Conservation (phyloP, 2,329 filamentous ascomycete genomes). For the Dothideomycetes sp. region DNA sequence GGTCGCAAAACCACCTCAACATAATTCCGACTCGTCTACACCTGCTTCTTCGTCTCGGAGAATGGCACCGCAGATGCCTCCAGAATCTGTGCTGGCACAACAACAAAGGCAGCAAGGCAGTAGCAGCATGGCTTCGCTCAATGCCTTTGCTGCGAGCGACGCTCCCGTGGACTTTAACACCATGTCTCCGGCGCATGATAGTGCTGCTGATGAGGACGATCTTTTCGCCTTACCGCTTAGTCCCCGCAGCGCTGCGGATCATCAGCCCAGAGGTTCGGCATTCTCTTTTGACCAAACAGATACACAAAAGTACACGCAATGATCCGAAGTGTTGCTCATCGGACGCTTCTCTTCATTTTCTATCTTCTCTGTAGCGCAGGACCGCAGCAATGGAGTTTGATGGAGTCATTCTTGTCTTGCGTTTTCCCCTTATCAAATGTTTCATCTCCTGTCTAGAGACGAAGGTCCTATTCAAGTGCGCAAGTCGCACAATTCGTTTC, state of each 20-base stretch:
- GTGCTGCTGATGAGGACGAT: conserved; percentile 57
- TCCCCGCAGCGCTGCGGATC: conserved; percentile 74
- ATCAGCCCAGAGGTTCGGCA: background rate
- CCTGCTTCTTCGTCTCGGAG: conserved; percentile 14
- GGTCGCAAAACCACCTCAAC: conserved; percentile 34
- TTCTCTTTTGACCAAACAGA: conserved; percentile 4
- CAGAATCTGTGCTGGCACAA: conserved; percentile 30
- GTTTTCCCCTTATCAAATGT: too few relatives aligned
- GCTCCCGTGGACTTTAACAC: conserved; percentile 27
- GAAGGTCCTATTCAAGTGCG: too few relatives aligned
- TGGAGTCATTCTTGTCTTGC: background rate
- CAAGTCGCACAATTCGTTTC: too few relatives aligned
- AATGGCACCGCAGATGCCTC: conserved; percentile 26
- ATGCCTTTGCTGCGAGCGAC: conserved; percentile 31
- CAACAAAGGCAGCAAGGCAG: conserved; percentile 25
- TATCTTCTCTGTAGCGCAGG: background rate
- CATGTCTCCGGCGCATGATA: conserved; percentile 23
- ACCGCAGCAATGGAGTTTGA: background rate
- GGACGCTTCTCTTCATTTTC: background rate
- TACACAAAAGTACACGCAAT: conserved; percentile 5
- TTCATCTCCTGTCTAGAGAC: too few relatives aligned
- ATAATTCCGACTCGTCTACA: conserved; percentile 16
- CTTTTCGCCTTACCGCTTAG: conserved; percentile 82
- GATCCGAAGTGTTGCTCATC: background rate
- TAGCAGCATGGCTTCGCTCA: conserved; percentile 34